A percentile compares a stretch with the other conserved stretches of the same genome.
Evolutionary conservation across 78 protist genomes (phyloP).

Genomic region (Tieghemostelium lacteum): DNA sequence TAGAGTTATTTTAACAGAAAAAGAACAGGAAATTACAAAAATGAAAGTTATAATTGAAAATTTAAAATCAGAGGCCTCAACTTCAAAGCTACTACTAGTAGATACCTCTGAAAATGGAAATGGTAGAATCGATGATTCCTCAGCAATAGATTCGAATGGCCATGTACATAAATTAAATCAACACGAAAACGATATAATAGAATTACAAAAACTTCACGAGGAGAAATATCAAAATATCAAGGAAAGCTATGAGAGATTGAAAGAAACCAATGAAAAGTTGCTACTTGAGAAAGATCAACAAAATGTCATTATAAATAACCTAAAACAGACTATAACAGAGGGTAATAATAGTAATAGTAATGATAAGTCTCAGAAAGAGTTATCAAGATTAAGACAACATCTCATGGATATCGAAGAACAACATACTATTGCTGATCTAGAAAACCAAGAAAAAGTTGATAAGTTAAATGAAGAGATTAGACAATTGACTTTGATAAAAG

Average conservation of each 20-base stretch:
- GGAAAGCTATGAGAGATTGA: neutral
- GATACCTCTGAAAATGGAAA: conserved; percentile 32
- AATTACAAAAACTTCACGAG: conserved; percentile 40
- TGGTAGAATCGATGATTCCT: neutral
- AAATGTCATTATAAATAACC: no score
- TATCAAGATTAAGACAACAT: conserved; percentile 60
- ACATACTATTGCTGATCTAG: conserved; percentile 62
- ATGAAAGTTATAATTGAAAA: conserved; percentile 21
- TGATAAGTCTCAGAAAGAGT: conserved; percentile 54
- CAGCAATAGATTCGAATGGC: no score
- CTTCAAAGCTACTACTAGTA: conserved; percentile 23
- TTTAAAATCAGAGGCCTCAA: conserved; percentile 27
- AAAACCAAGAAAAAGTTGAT: conserved; percentile 48
- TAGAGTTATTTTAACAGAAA: conserved; percentile 36
- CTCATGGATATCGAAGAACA: conserved; percentile 53
- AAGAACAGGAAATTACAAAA: conserved; percentile 34
- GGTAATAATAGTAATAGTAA: conserved; percentile 37
- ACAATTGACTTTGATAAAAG: conserved; percentile 11
- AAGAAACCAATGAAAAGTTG: neutral
- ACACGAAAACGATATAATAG: conserved; percentile 31
- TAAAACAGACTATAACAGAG: no score
- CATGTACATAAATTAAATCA: neutral
- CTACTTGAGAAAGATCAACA: neutral
- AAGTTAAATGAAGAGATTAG: conserved; percentile 8
- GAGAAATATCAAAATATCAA: conserved; percentile 38